Base-by-base conservation (phyloP, 2,329 filamentous ascomycete species). In the Xylariomycetidae sp. region DNA sequence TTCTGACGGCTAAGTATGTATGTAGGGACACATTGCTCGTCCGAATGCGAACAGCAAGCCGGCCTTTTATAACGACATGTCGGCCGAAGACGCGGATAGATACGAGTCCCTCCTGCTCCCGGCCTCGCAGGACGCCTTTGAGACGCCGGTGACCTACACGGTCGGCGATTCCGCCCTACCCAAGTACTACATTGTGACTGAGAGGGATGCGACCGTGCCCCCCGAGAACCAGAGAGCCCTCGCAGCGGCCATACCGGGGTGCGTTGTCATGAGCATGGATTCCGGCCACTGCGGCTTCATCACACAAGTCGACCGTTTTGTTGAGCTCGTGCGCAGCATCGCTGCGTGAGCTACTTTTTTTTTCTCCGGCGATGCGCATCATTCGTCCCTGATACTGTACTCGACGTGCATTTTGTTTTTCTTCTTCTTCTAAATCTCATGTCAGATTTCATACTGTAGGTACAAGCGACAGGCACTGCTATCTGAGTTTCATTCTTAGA, bases 231-330 rank as follows among this genome's bases (percentile, higher is more conserved):
- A 27, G 25, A 8, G 13, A 14, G 25, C 13, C 25, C 11, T 27
- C 8, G 25, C 25, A 14, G 7, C 25, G 11, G 13, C 8, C 25
- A 27, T 27, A 7, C 25, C 25, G 7, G 13, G 13, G 8, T 8
- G 7, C 13, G 15, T 14, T 7, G 25, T 14, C 11, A 8, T 27
- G 25, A 8, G 8, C 13, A 27, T 27, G 11, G 25, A 27, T 14
- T 10, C 25, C 25, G 25, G 25, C 25, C 25, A 27, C 25, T n/a
- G 25, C 13, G 8, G 11, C 25, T 27, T 27, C 25, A 27, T 27
- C 25, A 8, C 25, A 14, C 8, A 9, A 14, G 8, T 14, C 13
- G 25, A 27, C 13, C 25, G 25, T 14, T 27, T 27, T 14, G 25
- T 27, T 14, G 25, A 27, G 25, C 25, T 27, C 13, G 13, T 27